Evolutionary conservation across 2,329 filamentous ascomycete species (phyloP), one percentile per base, ranked within the genome.

Genomic region (Neobulgaria alba): DNA sequence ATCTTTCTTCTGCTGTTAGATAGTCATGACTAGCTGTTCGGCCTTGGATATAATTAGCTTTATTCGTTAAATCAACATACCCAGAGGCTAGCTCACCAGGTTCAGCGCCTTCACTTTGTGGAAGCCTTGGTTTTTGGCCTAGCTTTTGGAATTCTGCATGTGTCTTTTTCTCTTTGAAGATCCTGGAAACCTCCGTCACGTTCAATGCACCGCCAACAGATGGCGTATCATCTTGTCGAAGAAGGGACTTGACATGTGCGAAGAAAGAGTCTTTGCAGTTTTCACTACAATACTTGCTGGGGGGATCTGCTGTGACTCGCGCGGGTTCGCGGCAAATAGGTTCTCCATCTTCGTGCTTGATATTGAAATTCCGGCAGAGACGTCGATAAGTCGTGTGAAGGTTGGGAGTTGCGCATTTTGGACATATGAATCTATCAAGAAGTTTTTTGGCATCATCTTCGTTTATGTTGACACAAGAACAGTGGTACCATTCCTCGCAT

Each of bases 401-500:
- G 1, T 38, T 46, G 12, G 48, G 45, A 2, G 46, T 54, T 14
- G 45, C 46, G 33, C 57, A 60, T 16, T 55, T 54, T 12, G 48
- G 45, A 39, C 57, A 60, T 34, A 58, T 54, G 32, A 55, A 60
- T 7, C 49, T 50, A 42, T 59, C 56, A n/a, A 59, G 44, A 10
- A 59, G 48, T 29, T 56, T 49, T 29, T 49, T 53, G 15, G 55
- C 53, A 36, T 58, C 57, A 2, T 47, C 48, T 10, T 54, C 51
- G 18, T 55, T 43, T 21, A 59, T 49, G 26, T 47, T 41, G 29
- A 60, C 46, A 29, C 57, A 60, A 10, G 50, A 51, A 39, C 54
- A 57, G 38, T 60, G 57, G 35, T 56, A 60, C 57, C 57, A 60
- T 31, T 59, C 57, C 19, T 57, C 46, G 32, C 57, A 60, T 15